Conservation (phyloP, 768 basidiomycete species). For the Flagelloscypha sp. region DNA sequence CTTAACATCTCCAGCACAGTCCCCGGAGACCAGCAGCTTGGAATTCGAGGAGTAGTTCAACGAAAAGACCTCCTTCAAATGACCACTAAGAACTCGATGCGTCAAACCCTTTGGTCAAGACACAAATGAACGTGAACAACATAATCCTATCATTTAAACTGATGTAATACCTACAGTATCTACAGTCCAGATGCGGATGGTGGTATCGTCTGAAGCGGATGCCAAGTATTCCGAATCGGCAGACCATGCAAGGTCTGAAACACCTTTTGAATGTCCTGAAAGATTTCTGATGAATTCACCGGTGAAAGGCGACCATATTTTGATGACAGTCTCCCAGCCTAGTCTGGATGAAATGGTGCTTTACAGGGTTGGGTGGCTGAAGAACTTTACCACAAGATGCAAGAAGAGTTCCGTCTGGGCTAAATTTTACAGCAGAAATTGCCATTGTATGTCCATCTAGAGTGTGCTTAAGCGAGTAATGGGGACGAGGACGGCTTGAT, state of each 20-base stretch:
- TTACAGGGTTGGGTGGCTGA: constrained; percentile 4
- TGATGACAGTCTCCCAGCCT: constrained; percentile 74
- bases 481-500: constrained; percentile 40
- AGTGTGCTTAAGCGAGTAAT: constrained; percentile 60
- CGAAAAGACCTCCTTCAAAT: constrained; percentile 85
- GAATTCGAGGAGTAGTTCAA: constrained; percentile 85
- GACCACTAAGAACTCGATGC: constrained; percentile 67
- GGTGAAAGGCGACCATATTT: constrained; percentile 78
- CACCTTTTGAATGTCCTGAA: constrained; percentile 68
- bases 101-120: constrained; percentile 47
- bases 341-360: constrained; percentile 7
- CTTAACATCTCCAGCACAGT: constrained; percentile 85
- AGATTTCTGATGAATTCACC: constrained; percentile 71
- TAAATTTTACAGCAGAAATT: constrained; percentile 87
- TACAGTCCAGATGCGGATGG: constrained; percentile 83
- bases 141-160: constrained; percentile 7
- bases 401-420: constrained; percentile 75
- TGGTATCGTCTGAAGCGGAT: constrained; percentile 88
- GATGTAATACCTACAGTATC: constrained; percentile 47
- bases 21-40: constrained; percentile 85
- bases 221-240: constrained; percentile 76
- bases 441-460: constrained; percentile 74
- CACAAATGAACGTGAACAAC: constrained; percentile 6
- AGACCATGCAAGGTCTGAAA: constrained; percentile 89
- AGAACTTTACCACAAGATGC: constrained; percentile 74